These are phyloP conservation scores for Cytospora paraplurivora DNA, from an alignment of 2,329 filamentous ascomycete genomes.

Conservation along the genomic window DNA sequence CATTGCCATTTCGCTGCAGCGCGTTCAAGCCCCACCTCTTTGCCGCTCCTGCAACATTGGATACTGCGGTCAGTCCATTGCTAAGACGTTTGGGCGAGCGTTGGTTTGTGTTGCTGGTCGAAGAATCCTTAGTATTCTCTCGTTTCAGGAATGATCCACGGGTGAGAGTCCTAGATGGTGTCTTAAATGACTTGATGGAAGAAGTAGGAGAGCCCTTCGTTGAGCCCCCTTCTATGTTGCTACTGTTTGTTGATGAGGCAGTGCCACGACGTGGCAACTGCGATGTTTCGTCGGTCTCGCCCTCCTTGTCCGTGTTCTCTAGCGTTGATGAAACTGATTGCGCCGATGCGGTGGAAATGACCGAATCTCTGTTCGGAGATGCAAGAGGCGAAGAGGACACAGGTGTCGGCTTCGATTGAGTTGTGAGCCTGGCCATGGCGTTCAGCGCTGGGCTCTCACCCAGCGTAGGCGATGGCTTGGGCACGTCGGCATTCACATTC, in stretches of 20 bases:
- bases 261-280: constrained; percentile 41
- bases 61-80: constrained; percentile 50
- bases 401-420: constrained; percentile 57
- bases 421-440: constrained; percentile 70
- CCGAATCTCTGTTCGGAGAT: constrained; percentile 41
- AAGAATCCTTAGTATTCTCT: constrained; percentile 42
- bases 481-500: constrained; percentile 65
- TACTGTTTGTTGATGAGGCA: constrained; percentile 39
- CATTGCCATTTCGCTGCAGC: constrained; percentile 51
- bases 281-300: constrained; percentile 36
- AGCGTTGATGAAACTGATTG: constrained; percentile 54
- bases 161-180: constrained; percentile 43
- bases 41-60: constrained; percentile 57
- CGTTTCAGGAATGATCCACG: constrained; percentile 45
- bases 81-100: constrained; percentile 50
- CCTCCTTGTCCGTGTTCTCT: constrained; percentile 46
- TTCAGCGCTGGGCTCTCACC: constrained; percentile 62
- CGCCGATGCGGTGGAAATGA: constrained; percentile 45
- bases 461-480: constrained; percentile 57
- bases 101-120: constrained; percentile 35
- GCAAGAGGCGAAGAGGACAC: constrained; percentile 45
- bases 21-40: constrained; percentile 63
- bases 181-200: constrained; percentile 43
- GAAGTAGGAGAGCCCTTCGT: constrained; percentile 38
- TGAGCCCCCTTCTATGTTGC: constrained; percentile 33